Base-by-base conservation (phyloP, 2,329 filamentous ascomycete species). In the Chrysosporium queenslandicum region DNA sequence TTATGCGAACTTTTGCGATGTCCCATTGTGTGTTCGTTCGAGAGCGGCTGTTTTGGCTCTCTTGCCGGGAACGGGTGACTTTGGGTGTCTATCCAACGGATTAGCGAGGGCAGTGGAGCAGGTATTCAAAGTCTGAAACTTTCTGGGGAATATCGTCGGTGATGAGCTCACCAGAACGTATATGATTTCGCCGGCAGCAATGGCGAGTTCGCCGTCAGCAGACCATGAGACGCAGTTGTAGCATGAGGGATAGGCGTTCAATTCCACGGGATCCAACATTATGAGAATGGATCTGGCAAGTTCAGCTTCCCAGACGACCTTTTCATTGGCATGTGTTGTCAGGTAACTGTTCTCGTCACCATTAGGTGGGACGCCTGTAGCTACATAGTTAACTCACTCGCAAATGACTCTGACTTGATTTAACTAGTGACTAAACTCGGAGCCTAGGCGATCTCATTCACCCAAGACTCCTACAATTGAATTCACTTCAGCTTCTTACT, bases 161-260 rank as follows among this genome's bases (percentile, higher is more conserved):
- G 40, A 8, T 45, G 39, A 46, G 14, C 63, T 55, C 30, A 78
- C 69, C 57, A 81, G 61, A 36, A 82, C 67, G 39, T 78, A 71
- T 16, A 81, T 71, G 55, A 71, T 67, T 59, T 82, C 78, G 48
- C 77, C 75, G 9, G 74, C 74, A 12, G 76, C 77, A 43, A 82
- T 64, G 5, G 78, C 79, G 41, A 83, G 70, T 46, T 77, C 74
- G 42, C 77, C 76, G 58, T 82, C 78, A 36, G 70, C 64, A 5
- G 79, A 82, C 78, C 80, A 83, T 48, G 73, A 69, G n/a, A 82
- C 63, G 46, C 75, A 77, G 58, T 77, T 67, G 23, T 70, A 64
- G 54, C 72, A 74, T 2, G 74, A 74, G 2, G 79, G 77, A 66
- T 73, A 78, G 51, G 74, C 68, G 21, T 66, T 64, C 5, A 74